These are phyloP conservation scores for Candida tropicalis DNA, from an alignment of 1,139 yeast genomes.

Conservation along the genomic window DNA sequence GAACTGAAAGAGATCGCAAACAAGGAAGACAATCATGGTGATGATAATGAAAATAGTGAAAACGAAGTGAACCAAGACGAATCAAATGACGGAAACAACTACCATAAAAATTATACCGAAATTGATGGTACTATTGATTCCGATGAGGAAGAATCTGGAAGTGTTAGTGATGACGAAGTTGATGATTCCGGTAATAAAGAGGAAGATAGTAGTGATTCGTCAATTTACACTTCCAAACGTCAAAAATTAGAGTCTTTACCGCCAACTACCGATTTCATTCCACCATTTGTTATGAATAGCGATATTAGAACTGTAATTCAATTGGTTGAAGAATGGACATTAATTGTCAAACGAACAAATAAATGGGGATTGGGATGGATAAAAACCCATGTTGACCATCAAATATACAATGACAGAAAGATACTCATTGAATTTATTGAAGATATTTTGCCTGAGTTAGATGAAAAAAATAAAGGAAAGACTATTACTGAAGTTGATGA, in stretches of 20 bases:
- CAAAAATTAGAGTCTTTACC: slow-evolving; percentile 14
- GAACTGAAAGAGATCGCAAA: too few species aligned
- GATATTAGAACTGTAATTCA: slow-evolving; percentile 17
- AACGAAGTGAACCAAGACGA: slow-evolving; percentile 1
- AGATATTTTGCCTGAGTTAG: slow-evolving; percentile 13
- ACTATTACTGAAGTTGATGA: slow-evolving; percentile 11
- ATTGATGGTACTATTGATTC: slow-evolving; percentile 9
- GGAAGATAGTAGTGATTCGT: slow-evolving; percentile 1
- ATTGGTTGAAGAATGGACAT: slow-evolving; percentile 19
- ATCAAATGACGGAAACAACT: neutral
- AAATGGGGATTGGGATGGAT: slow-evolving; percentile 19
- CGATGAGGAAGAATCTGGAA: slow-evolving; percentile 3
- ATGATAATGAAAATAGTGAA: slow-evolving; percentile 29
- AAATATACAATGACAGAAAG: slow-evolving; percentile 15
- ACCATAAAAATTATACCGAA: slow-evolving; percentile 13
- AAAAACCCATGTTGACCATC: slow-evolving; percentile 14
- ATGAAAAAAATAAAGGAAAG: slow-evolving; percentile 7
- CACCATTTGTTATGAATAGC: slow-evolving; percentile 17
- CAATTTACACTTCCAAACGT: slow-evolving; percentile 8
- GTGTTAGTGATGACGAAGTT: slow-evolving; percentile 14
- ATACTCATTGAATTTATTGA: slow-evolving; percentile 16
- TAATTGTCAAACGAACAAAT: slow-evolving; percentile 13
- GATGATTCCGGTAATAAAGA: slow-evolving; percentile 8
- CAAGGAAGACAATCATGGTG: slow-evolving; percentile 19
- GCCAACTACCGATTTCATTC: slow-evolving; percentile 12